phyloP scores from a whole-genome alignment of 345 rosid species.

The Erodium maritimum region DNA sequence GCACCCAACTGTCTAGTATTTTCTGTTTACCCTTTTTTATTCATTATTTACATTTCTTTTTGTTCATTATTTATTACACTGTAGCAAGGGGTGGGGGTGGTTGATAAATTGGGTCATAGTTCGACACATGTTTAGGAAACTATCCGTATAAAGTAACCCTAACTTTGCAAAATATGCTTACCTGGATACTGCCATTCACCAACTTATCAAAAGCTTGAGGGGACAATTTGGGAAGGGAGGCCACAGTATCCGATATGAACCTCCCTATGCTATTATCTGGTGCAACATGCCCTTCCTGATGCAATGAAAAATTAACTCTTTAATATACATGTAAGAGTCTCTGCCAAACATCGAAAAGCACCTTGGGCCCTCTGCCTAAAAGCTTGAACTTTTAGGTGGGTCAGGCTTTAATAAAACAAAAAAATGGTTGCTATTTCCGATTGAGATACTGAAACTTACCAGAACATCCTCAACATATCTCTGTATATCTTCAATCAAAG shows the following conservation, averaged over 20 bases:
- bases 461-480: conserved; percentile 76
- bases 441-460: conserved; percentile 32
- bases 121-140: too few species aligned
- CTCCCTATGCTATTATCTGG: conserved; percentile 75
- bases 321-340: too few species aligned
- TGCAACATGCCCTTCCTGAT: conserved; percentile 56
- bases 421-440: conserved; percentile 3
- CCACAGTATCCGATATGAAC: conserved; percentile 50
- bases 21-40: too few species aligned
- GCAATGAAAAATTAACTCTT: neutral
- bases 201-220: conserved; percentile 75
- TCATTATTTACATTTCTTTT: too few species aligned
- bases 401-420: neutral
- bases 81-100: too few species aligned
- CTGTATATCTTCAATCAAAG: conserved; percentile 58
- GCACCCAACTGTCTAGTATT: too few species aligned
- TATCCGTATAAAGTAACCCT: too few species aligned
- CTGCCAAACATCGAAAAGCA: too few species aligned
- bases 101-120: too few species aligned
- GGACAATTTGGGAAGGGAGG: conserved; percentile 68
- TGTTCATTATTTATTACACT: too few species aligned
- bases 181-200: conserved; percentile 82
- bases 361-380: too few species aligned
- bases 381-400: too few species aligned
- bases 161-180: conserved; percentile 12